Evolutionary conservation across 2,329 filamentous ascomycete genomes (phyloP).

Genomic region (Colletotrichum noveboracense): DNA sequence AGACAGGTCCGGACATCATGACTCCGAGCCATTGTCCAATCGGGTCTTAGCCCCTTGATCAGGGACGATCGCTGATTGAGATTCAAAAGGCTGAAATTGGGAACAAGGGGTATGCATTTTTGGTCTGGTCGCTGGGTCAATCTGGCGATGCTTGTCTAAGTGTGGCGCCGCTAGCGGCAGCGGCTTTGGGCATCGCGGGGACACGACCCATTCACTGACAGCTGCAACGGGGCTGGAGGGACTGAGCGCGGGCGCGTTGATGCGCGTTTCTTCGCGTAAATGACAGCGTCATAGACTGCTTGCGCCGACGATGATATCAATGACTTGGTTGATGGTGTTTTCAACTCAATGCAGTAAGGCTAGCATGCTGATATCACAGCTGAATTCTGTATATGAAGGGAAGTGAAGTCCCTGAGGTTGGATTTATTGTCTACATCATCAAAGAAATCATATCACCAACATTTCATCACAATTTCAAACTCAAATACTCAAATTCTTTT

Average conservation of each 20-base stretch:
- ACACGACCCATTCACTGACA: not conserved
- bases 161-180: slow-evolving; percentile 15
- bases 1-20: not conserved
- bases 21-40: not conserved
- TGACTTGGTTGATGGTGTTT: not conserved
- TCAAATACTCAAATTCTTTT: no score
- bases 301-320: not conserved
- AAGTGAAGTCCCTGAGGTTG: not conserved
- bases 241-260: not conserved
- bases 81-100: not conserved
- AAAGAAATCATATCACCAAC: no score
- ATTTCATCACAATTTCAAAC: no score
- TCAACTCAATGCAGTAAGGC: not conserved
- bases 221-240: not conserved
- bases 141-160: not conserved
- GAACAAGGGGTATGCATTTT: not conserved
- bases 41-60: not conserved
- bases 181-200: not conserved
- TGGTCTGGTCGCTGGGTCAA: not conserved
- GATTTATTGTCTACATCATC: rapidly evolving
- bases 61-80: slow-evolving; percentile 1
- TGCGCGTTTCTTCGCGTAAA: slow-evolving; percentile 13
- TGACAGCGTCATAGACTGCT: slow-evolving; percentile 21
- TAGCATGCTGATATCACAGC: not conserved
- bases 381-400: slow-evolving; percentile 1